Evolutionary conservation across 768 basidiomycete species (phyloP), one percentile per base, ranked within the genome.

Genomic region (Kockovaella imperatae): DNA sequence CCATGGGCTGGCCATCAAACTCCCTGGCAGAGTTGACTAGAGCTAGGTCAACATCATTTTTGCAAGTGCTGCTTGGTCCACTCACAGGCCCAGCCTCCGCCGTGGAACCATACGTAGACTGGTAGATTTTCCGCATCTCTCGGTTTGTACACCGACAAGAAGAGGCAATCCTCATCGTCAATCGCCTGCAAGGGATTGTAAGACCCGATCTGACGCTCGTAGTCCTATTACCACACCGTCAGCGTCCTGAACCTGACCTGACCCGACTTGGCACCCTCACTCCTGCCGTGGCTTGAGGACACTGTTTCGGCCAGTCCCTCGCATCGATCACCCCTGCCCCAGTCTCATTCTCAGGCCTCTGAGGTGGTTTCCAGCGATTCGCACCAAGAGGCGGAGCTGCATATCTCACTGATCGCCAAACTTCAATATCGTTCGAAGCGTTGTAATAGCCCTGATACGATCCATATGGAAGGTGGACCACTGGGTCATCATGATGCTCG

Each of bases 31-130:
- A 50, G 35, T 50, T 50, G 35, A 44, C 49, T 50, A 28, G 25
- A 5, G 20, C 14, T n/a, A n/a, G n/a, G n/a, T n/a, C n/a, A n/a
- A n/a, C n/a, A n/a, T n/a, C n/a, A n/a, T n/a, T n/a, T n/a, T n/a
- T n/a, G n/a, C n/a, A n/a, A n/a, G n/a, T n/a, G n/a, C n/a, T n/a
- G n/a, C 14, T 20, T 4, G 5, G n/a, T 3, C 14, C 11, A 44
- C 49, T 36, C 25, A 50, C 49, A 43, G 18, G 43, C 49, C 49
- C 49, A 50, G 6, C 49, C 49, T 8, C 49, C 49, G 14, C 49
- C 49, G 23, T 50, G 49, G 17, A 50, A 44, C 49, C 49, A 50
- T 26, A 50, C 49, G 24, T 44, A 24, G 1, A 50, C 49, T 21
- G 49, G 49, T 43, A 44, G 38, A 24, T 45, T 31, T 21, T 14